These are phyloP conservation scores for Pseudogymnoascus sp. DNA, from an alignment of 2,329 filamentous ascomycete species.

Conservation along the genomic window DNA sequence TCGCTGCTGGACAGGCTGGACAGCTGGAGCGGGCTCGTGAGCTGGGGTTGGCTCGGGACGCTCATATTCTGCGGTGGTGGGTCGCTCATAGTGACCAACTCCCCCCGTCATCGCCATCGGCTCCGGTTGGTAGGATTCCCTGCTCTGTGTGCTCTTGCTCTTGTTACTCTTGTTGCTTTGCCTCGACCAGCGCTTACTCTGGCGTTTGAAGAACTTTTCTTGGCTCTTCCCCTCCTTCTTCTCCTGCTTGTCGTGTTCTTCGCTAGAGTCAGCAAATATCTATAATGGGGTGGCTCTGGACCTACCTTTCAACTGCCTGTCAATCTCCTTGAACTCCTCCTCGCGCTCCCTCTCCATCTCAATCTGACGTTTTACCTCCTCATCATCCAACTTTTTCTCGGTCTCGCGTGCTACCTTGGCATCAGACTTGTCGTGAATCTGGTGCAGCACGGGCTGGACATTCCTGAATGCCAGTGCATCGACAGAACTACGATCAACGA, in stretches of 20 bases:
- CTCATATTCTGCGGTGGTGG: neutral
- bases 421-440: slow-evolving; percentile 73
- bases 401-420: slow-evolving; percentile 59
- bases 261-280: neutral
- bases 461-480: slow-evolving; percentile 69
- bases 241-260: slow-evolving; percentile 29
- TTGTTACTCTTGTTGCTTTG: slow-evolving; percentile 22
- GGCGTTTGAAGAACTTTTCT: slow-evolving; percentile 41
- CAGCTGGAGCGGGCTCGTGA: neutral
- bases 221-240: slow-evolving; percentile 35
- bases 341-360: slow-evolving; percentile 47
- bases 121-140: slow-evolving; percentile 11
- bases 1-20: neutral
- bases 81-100: neutral
- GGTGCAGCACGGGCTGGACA: slow-evolving; percentile 75
- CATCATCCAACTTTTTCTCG: slow-evolving; percentile 53
- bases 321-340: slow-evolving; percentile 44
- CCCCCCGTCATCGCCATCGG: neutral
- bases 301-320: slow-evolving; percentile 52
- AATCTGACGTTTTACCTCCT: slow-evolving; percentile 54
- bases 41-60: neutral
- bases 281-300: slow-evolving; percentile 10
- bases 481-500: slow-evolving; percentile 68
- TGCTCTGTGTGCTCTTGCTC: slow-evolving; percentile 11
- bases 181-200: slow-evolving; percentile 42